Evolutionary conservation across 805 yeast genomes (phyloP).

Genomic region (Blastobotrys peoriensis): DNA sequence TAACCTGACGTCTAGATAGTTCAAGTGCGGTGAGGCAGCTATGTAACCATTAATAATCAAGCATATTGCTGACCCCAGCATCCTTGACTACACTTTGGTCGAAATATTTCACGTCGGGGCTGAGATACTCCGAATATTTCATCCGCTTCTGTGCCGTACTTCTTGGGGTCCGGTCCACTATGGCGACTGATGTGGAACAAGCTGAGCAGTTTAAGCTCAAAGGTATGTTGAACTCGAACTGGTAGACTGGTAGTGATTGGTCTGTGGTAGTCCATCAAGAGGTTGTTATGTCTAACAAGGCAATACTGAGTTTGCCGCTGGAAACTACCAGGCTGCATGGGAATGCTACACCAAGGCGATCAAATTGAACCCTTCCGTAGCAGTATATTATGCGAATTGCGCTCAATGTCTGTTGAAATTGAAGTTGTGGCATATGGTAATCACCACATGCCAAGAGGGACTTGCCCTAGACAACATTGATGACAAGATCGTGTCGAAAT

Average conservation of each 20-base stretch:
- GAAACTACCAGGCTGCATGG: constrained; percentile 15
- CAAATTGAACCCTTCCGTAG: constrained; percentile 5
- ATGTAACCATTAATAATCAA: no score
- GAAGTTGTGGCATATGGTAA: constrained; percentile 11
- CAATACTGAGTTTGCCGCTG: constrained; percentile 11
- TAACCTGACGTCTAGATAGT: background rate
- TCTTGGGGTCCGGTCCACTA: no score
- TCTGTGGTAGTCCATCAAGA: no score
- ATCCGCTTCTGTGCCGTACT: no score
- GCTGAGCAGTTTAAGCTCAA: constrained; percentile 9
- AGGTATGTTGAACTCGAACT: constrained; percentile 6
- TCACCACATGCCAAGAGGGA: constrained; percentile 14
- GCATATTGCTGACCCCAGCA: no score
- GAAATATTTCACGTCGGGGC: no score
- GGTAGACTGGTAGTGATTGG: no score
- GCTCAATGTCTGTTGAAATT: constrained; percentile 20
- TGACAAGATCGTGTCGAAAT: constrained; percentile 10
- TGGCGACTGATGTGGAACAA: no score
- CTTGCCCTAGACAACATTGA: constrained; percentile 6
- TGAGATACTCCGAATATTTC: no score
- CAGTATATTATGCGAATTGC: constrained; percentile 20
- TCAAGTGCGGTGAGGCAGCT: no score
- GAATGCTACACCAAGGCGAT: constrained; percentile 17
- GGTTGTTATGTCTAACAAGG: constrained; percentile 11
- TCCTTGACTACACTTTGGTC: no score